Conservation (phyloP, 257 asterid genomes). For the Nicotiana attenuata region DNA sequence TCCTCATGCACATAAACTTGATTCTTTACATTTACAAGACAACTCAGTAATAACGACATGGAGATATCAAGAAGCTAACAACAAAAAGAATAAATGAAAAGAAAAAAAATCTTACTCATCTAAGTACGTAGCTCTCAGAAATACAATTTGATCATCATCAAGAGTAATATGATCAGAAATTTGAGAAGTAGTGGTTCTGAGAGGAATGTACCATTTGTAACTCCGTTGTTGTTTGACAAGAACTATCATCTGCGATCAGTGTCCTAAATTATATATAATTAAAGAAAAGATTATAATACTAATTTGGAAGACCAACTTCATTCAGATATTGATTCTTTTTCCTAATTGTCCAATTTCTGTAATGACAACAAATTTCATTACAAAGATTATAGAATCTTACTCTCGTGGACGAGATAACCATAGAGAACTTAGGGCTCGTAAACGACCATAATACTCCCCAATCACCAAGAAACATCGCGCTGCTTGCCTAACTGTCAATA, state of each 20-base stretch:
- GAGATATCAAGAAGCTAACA: background rate
- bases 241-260: conserved; percentile 38
- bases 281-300: background rate
- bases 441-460: conserved; percentile 14
- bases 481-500: conserved; percentile 16
- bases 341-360: background rate
- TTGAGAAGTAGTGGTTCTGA: conserved; percentile 54
- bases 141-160: conserved; percentile 1
- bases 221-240: conserved; percentile 49
- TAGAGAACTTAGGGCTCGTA: conserved; percentile 19
- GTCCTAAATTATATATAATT: conserved; percentile 20
- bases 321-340: background rate
- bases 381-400: background rate
- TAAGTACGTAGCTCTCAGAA: background rate
- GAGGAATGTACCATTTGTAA: conserved; percentile 52
- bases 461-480: conserved; percentile 18
- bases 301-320: background rate
- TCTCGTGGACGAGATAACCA: conserved; percentile 20
- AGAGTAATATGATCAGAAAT: conserved; percentile 35
- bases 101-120: background rate
- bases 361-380: background rate
- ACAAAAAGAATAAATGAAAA: background rate
- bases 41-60: background rate
- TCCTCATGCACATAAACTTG: background rate
- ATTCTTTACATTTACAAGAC: background rate